A percentile compares a stretch with the other conserved stretches of the same genome.
phyloP scores from a whole-genome alignment of 805 yeast species.

The Ogataea minuta region DNA sequence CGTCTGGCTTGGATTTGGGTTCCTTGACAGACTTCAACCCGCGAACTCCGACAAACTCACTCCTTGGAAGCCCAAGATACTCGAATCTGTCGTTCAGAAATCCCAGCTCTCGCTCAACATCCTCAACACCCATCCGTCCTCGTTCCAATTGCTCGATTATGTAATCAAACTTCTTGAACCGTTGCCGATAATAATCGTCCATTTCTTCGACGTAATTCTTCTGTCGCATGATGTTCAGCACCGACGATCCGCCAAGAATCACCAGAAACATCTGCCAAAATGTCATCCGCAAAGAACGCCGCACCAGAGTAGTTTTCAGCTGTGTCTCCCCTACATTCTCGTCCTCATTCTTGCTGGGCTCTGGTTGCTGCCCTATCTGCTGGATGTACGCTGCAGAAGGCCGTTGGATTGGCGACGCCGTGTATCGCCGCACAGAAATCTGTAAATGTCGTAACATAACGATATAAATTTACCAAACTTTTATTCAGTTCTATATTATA shows the following conservation, averaged over 20 bases:
- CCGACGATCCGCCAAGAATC: slow-evolving; percentile 38
- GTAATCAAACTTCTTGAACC: slow-evolving; percentile 36
- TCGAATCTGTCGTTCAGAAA: slow-evolving; percentile 44
- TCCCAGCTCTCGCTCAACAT: slow-evolving; percentile 40
- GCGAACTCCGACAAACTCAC: slow-evolving; percentile 16
- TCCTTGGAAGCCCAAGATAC: slow-evolving; percentile 27
- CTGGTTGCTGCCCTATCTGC: slow-evolving; percentile 31
- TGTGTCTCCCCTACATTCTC: slow-evolving; percentile 20
- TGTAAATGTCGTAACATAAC: no score
- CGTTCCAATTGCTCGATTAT: slow-evolving; percentile 19
- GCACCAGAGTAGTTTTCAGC: slow-evolving; percentile 24
- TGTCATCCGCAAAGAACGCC: slow-evolving; percentile 33
- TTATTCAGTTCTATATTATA: no score
- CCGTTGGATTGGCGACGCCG: slow-evolving; percentile 13
- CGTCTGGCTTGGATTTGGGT: background rate
- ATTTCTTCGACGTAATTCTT: slow-evolving; percentile 44
- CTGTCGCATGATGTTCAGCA: slow-evolving; percentile 46
- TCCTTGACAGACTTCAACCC: slow-evolving; percentile 8
- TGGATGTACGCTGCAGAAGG: slow-evolving; percentile 27
- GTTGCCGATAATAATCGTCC: slow-evolving; percentile 38
- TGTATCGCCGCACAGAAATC: slow-evolving; percentile 3
- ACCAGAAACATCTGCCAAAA: slow-evolving; percentile 32
- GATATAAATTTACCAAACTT: no score
- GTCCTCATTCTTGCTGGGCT: slow-evolving; percentile 13
- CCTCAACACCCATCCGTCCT: slow-evolving; percentile 31